Conservation (phyloP, 495 filamentous ascomycete species). For the Melanomma pulvis-pyrius region DNA sequence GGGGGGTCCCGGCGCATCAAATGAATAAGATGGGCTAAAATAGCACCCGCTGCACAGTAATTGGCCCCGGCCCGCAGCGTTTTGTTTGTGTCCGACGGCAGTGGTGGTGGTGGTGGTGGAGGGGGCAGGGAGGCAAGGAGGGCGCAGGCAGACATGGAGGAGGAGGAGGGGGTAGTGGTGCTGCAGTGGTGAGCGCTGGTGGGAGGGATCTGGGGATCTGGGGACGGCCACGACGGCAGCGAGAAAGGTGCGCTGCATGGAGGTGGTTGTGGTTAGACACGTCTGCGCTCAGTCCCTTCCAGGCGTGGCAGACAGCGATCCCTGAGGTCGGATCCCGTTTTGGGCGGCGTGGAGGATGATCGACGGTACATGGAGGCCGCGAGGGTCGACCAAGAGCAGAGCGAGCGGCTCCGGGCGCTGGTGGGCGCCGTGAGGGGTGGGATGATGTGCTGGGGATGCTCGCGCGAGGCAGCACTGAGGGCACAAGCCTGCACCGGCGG, state of each 20-base stretch:
- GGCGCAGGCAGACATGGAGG: background rate
- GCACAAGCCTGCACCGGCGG: too few relatives aligned
- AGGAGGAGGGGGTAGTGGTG: background rate
- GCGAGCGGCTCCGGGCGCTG: background rate
- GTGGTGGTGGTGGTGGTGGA: background rate
- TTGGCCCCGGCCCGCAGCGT: slow-evolving; percentile 20
- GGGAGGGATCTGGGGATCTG: background rate
- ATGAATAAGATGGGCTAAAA: slow-evolving; percentile 34
- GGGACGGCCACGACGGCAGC: background rate
- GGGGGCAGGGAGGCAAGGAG: background rate
- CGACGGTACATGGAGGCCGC: slow-evolving; percentile 14
- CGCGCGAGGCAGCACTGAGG: too few relatives aligned
- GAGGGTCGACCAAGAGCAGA: too few relatives aligned
- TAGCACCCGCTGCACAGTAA: slow-evolving; percentile 14
- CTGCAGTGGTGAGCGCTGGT: background rate
- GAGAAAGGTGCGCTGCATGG: background rate
- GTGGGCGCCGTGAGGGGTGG: too few relatives aligned
- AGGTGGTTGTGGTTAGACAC: background rate
- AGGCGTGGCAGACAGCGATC: slow-evolving; percentile 4
- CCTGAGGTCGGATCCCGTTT: slow-evolving; percentile 2
- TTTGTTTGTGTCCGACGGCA: slow-evolving; percentile 14
- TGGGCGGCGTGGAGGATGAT: slow-evolving; percentile 6
- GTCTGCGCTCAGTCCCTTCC: background rate
- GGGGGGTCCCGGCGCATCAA: slow-evolving; percentile 18
- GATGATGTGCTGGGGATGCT: too few relatives aligned